Base-by-base conservation (phyloP, 2,329 filamentous ascomycete genomes). In the Fusarium succisae region DNA sequence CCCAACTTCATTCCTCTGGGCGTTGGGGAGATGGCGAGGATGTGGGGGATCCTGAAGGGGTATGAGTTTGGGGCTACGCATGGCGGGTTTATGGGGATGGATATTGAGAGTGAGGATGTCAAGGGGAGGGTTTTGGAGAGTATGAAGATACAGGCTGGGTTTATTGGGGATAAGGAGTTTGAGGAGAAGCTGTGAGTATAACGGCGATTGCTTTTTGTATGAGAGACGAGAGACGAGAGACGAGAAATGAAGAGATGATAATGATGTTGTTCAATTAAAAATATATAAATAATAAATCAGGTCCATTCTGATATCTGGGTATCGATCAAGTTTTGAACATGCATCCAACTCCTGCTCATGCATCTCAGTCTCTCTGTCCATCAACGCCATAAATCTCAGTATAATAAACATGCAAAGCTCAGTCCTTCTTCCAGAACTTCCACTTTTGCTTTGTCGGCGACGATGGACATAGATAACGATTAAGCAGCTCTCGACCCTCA, bases 1-100 rank as follows among this genome's bases (percentile, higher is more conserved):
- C 91, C 91, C 4, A 94, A 94, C 79, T 86, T 87, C 89, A 94
- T 96, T 24, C 93, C 93, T 0, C 85, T 96, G 35, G 83, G 87
- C 3, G 90, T 92, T 0, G 84, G 87, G 0, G 90, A 91, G 74
- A 87, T 96, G 51, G 82, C 86, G 65, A 83, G 85, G 37, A 95
- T 96, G 83, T 96, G 93, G 93, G 81, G 83, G n/a, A 85, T 90
- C 0, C 78, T 96, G 59, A 88, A 87, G 78, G 81, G 84, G 10
- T 88, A 90, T 67, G 85, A 90, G 3, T 95, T 94, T 74, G 83
- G 83, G 18, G 88, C 89, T 68, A 91, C 92, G 12, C 90, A 93
- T 80, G 92, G 93, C 0, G 89, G 89, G 0, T 94, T 95, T 71
- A 76, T 85, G 6, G 89, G 88, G 0, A 86, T 87, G 77, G 92